Evolutionary conservation across 306 rosid genomes (phyloP).

Genomic region (Dicorynia guianensis): DNA sequence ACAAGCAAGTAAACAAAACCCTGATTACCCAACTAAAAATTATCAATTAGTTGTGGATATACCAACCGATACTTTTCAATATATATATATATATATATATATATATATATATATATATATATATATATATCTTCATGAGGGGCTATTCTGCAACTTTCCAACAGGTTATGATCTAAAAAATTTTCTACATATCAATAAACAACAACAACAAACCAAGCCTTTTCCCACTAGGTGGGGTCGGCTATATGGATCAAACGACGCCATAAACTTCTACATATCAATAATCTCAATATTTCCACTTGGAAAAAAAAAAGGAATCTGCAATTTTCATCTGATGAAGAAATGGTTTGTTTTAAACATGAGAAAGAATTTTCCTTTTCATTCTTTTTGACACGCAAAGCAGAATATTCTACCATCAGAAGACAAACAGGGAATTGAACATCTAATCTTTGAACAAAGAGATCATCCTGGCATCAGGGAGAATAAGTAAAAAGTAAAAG

Average conservation of each 20-base stretch:
- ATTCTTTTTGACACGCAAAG: slow-evolving; percentile 15
- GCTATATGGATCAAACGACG: no score
- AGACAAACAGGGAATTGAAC: slow-evolving; percentile 18
- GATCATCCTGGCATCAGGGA: not conserved
- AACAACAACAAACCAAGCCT: no score
- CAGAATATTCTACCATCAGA: slow-evolving; percentile 22
- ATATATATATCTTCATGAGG: not conserved
- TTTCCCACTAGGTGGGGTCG: no score
- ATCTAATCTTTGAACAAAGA: slow-evolving; percentile 10
- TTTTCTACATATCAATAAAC: not conserved
- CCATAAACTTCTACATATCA: not conserved
- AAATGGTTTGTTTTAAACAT: not conserved
- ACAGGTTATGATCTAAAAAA: not conserved
- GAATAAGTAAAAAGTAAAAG: not conserved
- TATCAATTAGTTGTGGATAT: not conserved
- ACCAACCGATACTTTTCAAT: not conserved
- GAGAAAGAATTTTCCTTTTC: not conserved
- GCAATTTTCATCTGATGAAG: slow-evolving; percentile 14
- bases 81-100: no score
- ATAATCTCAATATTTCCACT: not conserved
- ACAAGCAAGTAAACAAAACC: slow-evolving; percentile 25
- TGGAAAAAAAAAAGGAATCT: not conserved
- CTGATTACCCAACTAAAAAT: slow-evolving; percentile 1
- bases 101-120: no score
- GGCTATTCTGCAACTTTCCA: not conserved